Evolutionary conservation across 1,139 yeast species (phyloP), one percentile per base, ranked within the genome.

Genomic region (Blastobotrys persicus): DNA sequence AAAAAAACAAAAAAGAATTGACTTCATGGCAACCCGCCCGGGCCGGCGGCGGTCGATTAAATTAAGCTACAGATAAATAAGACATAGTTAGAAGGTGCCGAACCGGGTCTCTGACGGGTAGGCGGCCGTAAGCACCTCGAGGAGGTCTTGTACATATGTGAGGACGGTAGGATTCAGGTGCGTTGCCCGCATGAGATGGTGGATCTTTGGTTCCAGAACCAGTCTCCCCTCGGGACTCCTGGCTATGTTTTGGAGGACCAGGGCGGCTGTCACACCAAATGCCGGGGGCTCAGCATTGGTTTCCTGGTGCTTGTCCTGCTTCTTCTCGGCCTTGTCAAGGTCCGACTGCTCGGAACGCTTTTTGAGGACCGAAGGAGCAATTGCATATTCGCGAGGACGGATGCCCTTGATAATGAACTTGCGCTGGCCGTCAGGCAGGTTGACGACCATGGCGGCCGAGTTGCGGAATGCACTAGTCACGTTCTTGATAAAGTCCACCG

Each of bases 401-500:
- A 92, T 88, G 7, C 98, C 98, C 68, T 87, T 87, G 60, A 92
- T 91, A 45, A 92, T 88, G 62, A 92, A 92, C 66, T 85, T 85
- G 62, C 88, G 83, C 58, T 80, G 78, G 6, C 83, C 84, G 31
- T 78, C 78, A 1, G 77, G 75, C 12, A 61, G 55, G 31, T 74
- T 66, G 52, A 91, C 81, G 14, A 92, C 98, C 91, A 89, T 89
- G 1, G 98, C 97, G 51, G 88, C 87, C 1, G 96, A 88, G 59
- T 83, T 80, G n/a, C 88, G 85, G 66, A 91, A 91, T 0, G 97
- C 96, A 51, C 82, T 81, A 20, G 92, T 84, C 12, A 92, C 98
- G 64, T 92, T 92, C 63, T 91, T 89, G 64, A 92, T 92, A 64
- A 92, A 92, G 59, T 92, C 98, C 16, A 94, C 98, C 0, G 98